These are phyloP conservation scores for Venturia nashicola DNA, from an alignment of 2,329 filamentous ascomycete genomes.

Conservation along the genomic window DNA sequence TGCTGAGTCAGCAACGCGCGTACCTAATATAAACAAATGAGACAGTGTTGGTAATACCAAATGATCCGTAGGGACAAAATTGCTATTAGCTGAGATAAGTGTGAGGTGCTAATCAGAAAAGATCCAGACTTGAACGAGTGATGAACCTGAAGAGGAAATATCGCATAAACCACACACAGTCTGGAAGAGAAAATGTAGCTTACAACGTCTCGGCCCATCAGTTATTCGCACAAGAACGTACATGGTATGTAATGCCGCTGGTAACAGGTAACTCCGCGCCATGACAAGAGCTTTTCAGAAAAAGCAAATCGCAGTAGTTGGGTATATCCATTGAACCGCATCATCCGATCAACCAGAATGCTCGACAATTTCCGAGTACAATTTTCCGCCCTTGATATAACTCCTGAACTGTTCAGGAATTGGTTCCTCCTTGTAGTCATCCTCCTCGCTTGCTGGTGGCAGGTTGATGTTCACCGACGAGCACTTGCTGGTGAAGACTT, in stretches of 20 bases:
- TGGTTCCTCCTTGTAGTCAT: conserved; percentile 77
- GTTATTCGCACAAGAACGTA: neutral
- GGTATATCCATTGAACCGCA: conserved; percentile 1
- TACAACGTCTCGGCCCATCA: neutral
- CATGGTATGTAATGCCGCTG: neutral
- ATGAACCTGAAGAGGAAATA: neutral
- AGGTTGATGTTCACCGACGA: conserved; percentile 80
- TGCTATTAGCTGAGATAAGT: too few species aligned
- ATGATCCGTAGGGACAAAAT: too few species aligned
- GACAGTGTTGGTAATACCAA: too few species aligned
- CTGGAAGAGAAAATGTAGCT: neutral
- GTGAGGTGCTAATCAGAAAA: too few species aligned
- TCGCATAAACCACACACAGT: neutral
- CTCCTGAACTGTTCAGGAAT: conserved; percentile 83
- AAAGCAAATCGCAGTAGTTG: neutral
- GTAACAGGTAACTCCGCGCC: neutral
- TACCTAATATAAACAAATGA: too few species aligned
- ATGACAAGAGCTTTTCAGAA: neutral
- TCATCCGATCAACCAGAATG: conserved; percentile 55
- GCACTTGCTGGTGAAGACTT: conserved; percentile 84
- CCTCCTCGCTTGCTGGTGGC: conserved; percentile 53
- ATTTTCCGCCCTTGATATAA: conserved; percentile 61
- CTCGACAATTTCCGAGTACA: conserved; percentile 90
- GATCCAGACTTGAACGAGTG: too few species aligned
- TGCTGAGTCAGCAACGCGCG: too few species aligned